Evolutionary conservation across 2,329 filamentous ascomycete genomes (phyloP).

Genomic region (Ophiostoma novo-ulmi): DNA sequence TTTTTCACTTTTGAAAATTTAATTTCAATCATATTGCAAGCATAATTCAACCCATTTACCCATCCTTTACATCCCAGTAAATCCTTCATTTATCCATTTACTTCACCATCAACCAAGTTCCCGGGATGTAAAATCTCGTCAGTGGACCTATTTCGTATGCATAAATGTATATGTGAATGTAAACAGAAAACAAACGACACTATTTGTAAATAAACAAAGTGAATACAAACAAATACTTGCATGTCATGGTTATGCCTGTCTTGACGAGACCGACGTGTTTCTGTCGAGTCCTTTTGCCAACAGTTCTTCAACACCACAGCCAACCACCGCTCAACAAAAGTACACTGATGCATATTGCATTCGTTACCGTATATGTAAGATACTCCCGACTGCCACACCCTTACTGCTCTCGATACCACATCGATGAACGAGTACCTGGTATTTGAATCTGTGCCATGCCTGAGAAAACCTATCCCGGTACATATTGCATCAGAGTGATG

Average conservation of each 20-base stretch:
- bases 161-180: not conserved
- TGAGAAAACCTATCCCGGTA: not conserved
- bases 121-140: slow-evolving; percentile 18
- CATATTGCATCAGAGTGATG: slow-evolving; percentile 1
- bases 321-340: not conserved
- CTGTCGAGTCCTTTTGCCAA: not conserved
- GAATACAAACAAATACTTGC: not conserved
- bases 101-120: slow-evolving; percentile 22
- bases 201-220: not conserved
- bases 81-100: not conserved
- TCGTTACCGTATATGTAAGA: not conserved
- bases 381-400: too few relatives aligned
- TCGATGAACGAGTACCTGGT: not conserved
- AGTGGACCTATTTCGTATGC: slow-evolving; percentile 1
- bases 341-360: not conserved
- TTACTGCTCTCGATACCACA: not conserved
- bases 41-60: not conserved
- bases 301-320: not conserved
- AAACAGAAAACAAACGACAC: not conserved
- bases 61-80: not conserved
- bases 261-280: not conserved
- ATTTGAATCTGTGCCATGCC: not conserved
- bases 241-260: not conserved
- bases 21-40: not conserved
- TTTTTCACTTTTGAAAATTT: not conserved